Percentiles rank a stretch among this genome's conserved stretches.
These are phyloP conservation scores for Aspergillus ostianus DNA, from an alignment of 495 filamentous ascomycete species.

Conservation along the genomic window DNA sequence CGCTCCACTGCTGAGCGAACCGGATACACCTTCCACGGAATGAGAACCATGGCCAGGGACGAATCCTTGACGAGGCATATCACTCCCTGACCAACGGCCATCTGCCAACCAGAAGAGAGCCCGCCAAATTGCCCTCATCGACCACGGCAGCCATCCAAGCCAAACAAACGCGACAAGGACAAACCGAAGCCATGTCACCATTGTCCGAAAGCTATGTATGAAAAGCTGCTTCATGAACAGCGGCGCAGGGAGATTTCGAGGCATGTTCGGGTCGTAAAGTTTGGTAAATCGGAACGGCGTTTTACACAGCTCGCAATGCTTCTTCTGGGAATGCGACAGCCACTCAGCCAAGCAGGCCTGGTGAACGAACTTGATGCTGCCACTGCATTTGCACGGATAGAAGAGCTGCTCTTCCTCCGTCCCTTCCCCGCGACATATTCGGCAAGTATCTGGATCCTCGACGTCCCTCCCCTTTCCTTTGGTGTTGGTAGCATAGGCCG, in stretches of 20 bases:
- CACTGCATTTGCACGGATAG: constrained; percentile 97
- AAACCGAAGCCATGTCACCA: constrained; percentile 74
- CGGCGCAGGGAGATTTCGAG: constrained; percentile 69
- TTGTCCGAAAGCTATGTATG: constrained; percentile 64
- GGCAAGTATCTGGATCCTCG: constrained; percentile 73
- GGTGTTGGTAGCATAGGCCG: constrained; percentile 44
- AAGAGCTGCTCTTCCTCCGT: constrained; percentile 85
- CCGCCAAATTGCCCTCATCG: constrained; percentile 88
- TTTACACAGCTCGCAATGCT: constrained; percentile 98
- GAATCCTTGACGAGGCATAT: constrained; percentile 25
- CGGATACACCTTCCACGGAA: constrained; percentile 33
- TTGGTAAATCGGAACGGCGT: constrained; percentile 98
- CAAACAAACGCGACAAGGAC: constrained; percentile 82
- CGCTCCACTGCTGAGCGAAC: constrained; percentile 30
- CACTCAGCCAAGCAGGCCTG: constrained; percentile 98
- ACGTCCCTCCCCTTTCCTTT: constrained; percentile 40
- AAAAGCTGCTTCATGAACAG: constrained; percentile 76
- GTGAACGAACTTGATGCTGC: constrained; percentile 97
- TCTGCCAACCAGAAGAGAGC: constrained; percentile 94
- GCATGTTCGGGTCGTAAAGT: constrained; percentile 92
- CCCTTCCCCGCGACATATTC: constrained; percentile 91
- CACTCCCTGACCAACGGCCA: constrained; percentile 69
- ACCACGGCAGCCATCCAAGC: constrained; percentile 84
- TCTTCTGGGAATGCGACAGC: constrained; percentile 97
- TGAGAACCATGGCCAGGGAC: constrained; percentile 19